These are phyloP conservation scores for Ascodesmis nigricans DNA, from an alignment of 495 filamentous ascomycete genomes.

Conservation along the genomic window DNA sequence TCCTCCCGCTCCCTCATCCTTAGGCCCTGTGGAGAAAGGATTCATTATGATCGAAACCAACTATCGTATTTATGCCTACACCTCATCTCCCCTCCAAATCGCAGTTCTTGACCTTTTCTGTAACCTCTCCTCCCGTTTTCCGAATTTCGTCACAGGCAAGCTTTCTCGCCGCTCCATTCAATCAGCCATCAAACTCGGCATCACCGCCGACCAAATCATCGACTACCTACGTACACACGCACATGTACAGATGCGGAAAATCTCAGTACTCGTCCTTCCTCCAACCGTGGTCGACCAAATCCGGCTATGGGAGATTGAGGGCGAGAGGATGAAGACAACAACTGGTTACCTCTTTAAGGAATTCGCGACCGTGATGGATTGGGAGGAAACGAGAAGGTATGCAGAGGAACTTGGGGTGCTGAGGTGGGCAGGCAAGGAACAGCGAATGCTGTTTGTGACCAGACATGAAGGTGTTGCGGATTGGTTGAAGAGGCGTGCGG, in stretches of 20 bases:
- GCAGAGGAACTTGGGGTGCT: slow-evolving; percentile 85
- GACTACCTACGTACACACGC: slow-evolving; percentile 71
- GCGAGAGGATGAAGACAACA: slow-evolving; percentile 68
- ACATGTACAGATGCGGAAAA: slow-evolving; percentile 69
- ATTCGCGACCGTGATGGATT: slow-evolving; percentile 55
- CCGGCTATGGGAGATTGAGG: slow-evolving; percentile 88
- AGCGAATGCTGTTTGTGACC: slow-evolving; percentile 69
- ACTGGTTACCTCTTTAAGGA: slow-evolving; percentile 76
- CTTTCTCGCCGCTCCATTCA: slow-evolving; percentile 71
- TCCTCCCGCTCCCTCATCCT: slow-evolving; percentile 27
- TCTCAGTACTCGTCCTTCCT: slow-evolving; percentile 47
- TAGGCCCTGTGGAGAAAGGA: slow-evolving; percentile 34
- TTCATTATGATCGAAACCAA: slow-evolving; percentile 98
- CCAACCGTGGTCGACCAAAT: slow-evolving; percentile 97
- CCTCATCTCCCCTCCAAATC: slow-evolving; percentile 75
- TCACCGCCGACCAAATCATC: slow-evolving; percentile 87
- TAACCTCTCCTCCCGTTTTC: slow-evolving; percentile 64
- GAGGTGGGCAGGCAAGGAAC: slow-evolving; percentile 59
- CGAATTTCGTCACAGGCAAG: slow-evolving; percentile 74
- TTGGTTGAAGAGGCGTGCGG: slow-evolving; percentile 42
- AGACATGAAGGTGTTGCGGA: slow-evolving; percentile 63
- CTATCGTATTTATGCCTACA: slow-evolving; percentile 94
- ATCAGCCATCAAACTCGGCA: slow-evolving; percentile 67
- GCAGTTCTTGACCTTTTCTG: slow-evolving; percentile 81
- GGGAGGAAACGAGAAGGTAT: slow-evolving; percentile 48